These are phyloP conservation scores for Trypanosoma congolense DNA, from an alignment of 208 protist species.

Conservation along the genomic window DNA sequence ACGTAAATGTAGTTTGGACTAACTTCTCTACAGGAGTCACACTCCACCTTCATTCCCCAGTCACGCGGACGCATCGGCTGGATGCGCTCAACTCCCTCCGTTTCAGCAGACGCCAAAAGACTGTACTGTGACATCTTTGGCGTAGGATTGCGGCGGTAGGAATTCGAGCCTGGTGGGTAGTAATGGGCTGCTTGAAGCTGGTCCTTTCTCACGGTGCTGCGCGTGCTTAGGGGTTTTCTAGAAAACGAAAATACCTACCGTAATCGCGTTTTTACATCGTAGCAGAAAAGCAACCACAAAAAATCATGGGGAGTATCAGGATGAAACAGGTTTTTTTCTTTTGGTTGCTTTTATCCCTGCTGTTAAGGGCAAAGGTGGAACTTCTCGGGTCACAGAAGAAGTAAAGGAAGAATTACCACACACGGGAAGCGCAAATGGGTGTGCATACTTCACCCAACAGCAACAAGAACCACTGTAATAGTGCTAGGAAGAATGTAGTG, in stretches of 20 bases:
- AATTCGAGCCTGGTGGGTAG: background rate
- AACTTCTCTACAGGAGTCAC: slow-evolving; percentile 48
- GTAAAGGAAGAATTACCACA: too few relatives aligned
- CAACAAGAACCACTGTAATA: background rate
- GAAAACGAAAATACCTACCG: too few relatives aligned
- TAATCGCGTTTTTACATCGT: too few relatives aligned
- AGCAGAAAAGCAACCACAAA: too few relatives aligned
- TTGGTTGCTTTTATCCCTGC: too few relatives aligned
- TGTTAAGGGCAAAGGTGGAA: too few relatives aligned
- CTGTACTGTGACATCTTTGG: slow-evolving; percentile 69
- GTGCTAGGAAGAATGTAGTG: background rate
- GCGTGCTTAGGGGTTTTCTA: too few relatives aligned
- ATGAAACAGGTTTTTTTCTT: too few relatives aligned
- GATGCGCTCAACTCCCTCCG: slow-evolving; percentile 44
- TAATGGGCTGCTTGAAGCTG: background rate
- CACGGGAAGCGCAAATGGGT: too few relatives aligned
- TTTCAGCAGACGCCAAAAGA: slow-evolving; percentile 43
- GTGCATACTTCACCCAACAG: background rate
- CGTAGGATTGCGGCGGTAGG: background rate
- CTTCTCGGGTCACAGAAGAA: too few relatives aligned
- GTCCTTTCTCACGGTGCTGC: too few relatives aligned
- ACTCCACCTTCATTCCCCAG: slow-evolving; percentile 57
- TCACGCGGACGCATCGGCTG: slow-evolving; percentile 22
- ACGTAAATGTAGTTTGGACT: slow-evolving; percentile 47
- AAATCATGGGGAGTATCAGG: too few relatives aligned